Evolutionary conservation across 768 basidiomycete species (phyloP).

Genomic region (Strobilomyces confusus): DNA sequence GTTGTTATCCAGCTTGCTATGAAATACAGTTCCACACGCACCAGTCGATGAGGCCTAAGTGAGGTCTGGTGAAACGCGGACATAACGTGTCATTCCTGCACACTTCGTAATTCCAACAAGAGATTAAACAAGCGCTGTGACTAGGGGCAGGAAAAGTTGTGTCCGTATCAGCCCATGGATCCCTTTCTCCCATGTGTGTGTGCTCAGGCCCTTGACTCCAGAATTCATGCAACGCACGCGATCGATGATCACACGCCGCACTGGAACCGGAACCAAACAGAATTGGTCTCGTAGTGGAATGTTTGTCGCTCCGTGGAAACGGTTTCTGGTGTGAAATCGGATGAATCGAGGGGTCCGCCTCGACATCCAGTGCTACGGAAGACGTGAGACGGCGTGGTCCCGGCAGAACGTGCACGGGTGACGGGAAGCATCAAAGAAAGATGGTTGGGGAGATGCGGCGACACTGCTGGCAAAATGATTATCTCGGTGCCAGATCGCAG

Average conservation of each 20-base stretch:
- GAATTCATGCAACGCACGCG: slow-evolving; percentile 61
- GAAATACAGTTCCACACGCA: no score
- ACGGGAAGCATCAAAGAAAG: slow-evolving; percentile 68
- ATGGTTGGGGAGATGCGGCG: no score
- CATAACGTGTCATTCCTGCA: no score
- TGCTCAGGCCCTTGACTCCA: slow-evolving; percentile 38
- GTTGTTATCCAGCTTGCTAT: no score
- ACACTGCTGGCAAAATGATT: no score
- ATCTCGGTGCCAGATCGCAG: no score
- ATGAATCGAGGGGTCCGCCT: no score
- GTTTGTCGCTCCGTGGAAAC: slow-evolving; percentile 65
- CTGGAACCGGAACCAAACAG: slow-evolving; percentile 72
- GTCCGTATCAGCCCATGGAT: slow-evolving; percentile 25
- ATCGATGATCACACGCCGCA: slow-evolving; percentile 63
- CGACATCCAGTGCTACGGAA: no score
- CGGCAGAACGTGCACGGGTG: slow-evolving; percentile 86
- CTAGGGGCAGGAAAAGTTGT: neutral
- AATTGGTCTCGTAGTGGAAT: slow-evolving; percentile 84
- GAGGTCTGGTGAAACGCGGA: no score
- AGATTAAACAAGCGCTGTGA: neutral
- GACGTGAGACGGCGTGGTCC: slow-evolving; percentile 90
- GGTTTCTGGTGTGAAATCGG: slow-evolving; percentile 91
- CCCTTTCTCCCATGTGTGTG: slow-evolving; percentile 5
- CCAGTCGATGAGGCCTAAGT: no score
- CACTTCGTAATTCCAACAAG: neutral